Conservation (phyloP, 2,329 filamentous ascomycete species). For the Botrytis sinoallii region DNA sequence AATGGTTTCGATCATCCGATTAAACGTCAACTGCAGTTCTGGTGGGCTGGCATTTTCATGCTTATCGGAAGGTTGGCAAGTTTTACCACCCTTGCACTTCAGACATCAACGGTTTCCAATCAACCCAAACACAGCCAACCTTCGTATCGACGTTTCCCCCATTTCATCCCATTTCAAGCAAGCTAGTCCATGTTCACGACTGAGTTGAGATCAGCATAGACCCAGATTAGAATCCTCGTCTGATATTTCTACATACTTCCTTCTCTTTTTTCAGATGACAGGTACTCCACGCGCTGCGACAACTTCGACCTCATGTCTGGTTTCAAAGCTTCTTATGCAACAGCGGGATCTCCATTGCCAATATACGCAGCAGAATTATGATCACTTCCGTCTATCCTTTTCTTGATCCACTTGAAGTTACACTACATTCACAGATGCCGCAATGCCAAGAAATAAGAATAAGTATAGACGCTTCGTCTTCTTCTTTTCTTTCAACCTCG, state of each 20-base stretch:
- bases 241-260: slow-evolving; percentile 22
- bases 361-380: slow-evolving; percentile 25
- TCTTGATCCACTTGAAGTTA: not conserved
- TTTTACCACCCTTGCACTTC: slow-evolving; percentile 28
- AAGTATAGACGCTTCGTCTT: slow-evolving; percentile 32
- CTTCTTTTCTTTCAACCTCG: slow-evolving; percentile 28
- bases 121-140: slow-evolving; percentile 17
- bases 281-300: slow-evolving; percentile 28
- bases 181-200: not conserved
- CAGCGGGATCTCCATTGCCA: slow-evolving; percentile 35
- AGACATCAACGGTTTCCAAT: slow-evolving; percentile 33
- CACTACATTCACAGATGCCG: slow-evolving; percentile 16
- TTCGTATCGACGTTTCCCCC: slow-evolving; percentile 3
- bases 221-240: slow-evolving; percentile 25
- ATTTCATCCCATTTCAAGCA: slow-evolving; percentile 20
- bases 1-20: not conserved
- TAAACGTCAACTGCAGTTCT: not conserved
- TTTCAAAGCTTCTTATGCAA: slow-evolving; percentile 35
- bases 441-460: slow-evolving; percentile 36
- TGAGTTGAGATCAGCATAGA: slow-evolving; percentile 11
- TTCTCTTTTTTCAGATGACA: slow-evolving; percentile 31
- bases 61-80: slow-evolving; percentile 15
- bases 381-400: slow-evolving; percentile 26
- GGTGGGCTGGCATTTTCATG: not conserved
- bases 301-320: slow-evolving; percentile 32